Conservation (phyloP, 495 filamentous ascomycete species). For the Aspergillus avenaceus region DNA sequence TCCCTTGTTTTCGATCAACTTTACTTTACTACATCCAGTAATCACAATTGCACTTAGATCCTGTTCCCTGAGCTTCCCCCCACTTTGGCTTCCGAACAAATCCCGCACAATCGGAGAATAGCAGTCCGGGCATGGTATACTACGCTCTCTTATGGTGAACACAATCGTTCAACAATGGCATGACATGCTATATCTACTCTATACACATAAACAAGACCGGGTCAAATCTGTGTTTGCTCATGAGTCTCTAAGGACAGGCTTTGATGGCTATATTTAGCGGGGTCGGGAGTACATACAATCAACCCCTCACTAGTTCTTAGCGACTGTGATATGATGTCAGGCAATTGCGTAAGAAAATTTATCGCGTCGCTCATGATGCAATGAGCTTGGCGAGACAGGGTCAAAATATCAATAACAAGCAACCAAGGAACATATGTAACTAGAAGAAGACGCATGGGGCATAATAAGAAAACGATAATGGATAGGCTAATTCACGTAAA, state of each 20-base stretch:
- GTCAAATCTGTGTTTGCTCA: not conserved
- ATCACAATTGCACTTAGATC: not conserved
- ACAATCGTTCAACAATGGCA: too few species aligned
- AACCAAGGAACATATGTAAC: not conserved
- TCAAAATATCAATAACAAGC: not conserved
- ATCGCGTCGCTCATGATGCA: not conserved
- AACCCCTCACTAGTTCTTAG: not conserved
- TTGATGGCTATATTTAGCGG: not conserved
- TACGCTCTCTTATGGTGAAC: too few species aligned
- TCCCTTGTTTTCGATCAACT: not conserved
- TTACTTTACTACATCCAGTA: not conserved
- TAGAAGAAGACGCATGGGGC: not conserved
- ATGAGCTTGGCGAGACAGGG: not conserved
- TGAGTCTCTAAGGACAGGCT: not conserved
- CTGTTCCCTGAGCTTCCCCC: not conserved
- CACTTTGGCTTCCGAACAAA: not conserved
- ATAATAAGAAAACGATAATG: not conserved
- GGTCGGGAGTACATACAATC: too few species aligned
- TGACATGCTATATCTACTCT: too few species aligned
- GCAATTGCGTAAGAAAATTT: not conserved
- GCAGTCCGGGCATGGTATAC: too few species aligned
- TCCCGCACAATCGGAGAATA: not conserved
- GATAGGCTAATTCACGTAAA: not conserved
- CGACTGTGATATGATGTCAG: not conserved
- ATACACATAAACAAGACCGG: too few species aligned